phyloP scores from a whole-genome alignment of 2,329 filamentous ascomycete species.

The Apiospora hydei region DNA sequence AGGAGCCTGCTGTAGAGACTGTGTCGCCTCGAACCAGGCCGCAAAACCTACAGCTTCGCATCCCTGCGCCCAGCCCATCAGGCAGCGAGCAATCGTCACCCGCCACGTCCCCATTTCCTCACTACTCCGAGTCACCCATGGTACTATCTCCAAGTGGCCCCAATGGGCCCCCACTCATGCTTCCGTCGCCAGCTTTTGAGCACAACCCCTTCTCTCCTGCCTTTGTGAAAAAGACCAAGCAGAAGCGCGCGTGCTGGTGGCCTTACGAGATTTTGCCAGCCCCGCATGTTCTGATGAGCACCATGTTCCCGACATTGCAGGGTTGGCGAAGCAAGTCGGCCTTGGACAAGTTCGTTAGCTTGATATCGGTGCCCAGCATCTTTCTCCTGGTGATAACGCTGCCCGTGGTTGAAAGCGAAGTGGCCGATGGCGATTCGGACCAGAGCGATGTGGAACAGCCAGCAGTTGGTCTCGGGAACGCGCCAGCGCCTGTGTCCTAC shows the following conservation, averaged over 20 bases:
- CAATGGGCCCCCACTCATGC: constrained; percentile 59
- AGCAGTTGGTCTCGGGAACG: constrained; percentile 38
- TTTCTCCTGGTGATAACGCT: constrained; percentile 89
- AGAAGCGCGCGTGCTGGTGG: constrained; percentile 75
- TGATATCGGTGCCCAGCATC: constrained; percentile 88
- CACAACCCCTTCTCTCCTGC: constrained; percentile 52
- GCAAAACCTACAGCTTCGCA: constrained; percentile 51
- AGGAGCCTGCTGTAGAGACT: constrained; percentile 19
- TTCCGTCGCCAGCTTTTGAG: constrained; percentile 59
- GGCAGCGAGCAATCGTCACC: constrained; percentile 56
- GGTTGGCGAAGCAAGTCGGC: constrained; percentile 82
- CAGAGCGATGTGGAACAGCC: constrained; percentile 43
- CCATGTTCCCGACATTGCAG: constrained; percentile 86
- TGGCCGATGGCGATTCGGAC: constrained; percentile 57
- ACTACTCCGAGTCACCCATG: constrained; percentile 67
- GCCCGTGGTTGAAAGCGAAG: constrained; percentile 82
- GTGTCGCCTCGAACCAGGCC: constrained; percentile 16
- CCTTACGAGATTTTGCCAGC: constrained; percentile 77
- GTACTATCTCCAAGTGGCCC: constrained; percentile 50
- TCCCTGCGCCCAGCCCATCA: constrained; percentile 50
- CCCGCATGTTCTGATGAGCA: constrained; percentile 73
- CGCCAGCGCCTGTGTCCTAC: constrained; percentile 45
- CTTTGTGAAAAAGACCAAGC: constrained; percentile 48
- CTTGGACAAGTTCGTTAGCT: constrained; percentile 83
- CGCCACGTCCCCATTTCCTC: constrained; percentile 70